These are phyloP conservation scores for Ceratobasidium theobromae DNA, from an alignment of 1,284 basidiomycete species.

Conservation along the genomic window DNA sequence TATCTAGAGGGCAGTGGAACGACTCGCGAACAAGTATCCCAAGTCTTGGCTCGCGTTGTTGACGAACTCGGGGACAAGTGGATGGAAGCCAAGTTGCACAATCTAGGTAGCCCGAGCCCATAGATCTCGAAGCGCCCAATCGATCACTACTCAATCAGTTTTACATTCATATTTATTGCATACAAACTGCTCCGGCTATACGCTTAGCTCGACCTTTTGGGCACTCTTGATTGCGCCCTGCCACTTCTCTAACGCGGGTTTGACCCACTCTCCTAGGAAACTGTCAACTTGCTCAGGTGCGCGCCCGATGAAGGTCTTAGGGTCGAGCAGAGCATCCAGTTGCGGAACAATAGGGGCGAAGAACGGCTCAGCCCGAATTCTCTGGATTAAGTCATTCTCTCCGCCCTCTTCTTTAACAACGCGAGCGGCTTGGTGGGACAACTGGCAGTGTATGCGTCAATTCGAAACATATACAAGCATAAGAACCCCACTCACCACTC, in stretches of 20 bases:
- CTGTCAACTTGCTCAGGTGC: conserved; percentile 92
- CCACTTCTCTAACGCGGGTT: conserved; percentile 73
- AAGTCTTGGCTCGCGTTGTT: conserved; percentile 54
- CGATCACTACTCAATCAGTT: too few relatives aligned
- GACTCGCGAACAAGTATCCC: conserved; percentile 49
- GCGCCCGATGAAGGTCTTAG: conserved; percentile 83
- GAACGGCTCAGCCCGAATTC: conserved; percentile 69
- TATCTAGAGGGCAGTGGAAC: conserved; percentile 74
- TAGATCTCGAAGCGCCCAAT: too few relatives aligned
- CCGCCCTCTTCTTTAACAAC: conserved; percentile 95
- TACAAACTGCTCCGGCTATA: conserved; percentile 33
- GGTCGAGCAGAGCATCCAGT: conserved; percentile 73
- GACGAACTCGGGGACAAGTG: conserved; percentile 62
- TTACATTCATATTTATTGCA: conserved; percentile 12
- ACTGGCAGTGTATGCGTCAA: conserved; percentile 47
- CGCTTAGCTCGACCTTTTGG: conserved; percentile 40
- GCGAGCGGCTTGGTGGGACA: conserved; percentile 94
- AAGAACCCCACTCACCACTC: conserved; percentile 53
- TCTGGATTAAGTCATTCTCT: conserved; percentile 94
- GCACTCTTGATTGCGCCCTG: conserved; percentile 64
- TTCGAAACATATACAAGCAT: conserved; percentile 47
- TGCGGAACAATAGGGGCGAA: conserved; percentile 59
- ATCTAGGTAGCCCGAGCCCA: not conserved
- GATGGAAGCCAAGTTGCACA: conserved; percentile 55
- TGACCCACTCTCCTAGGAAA: conserved; percentile 88